Conservation (phyloP, 1,284 basidiomycete species). For the Ceratobasidium sp. region DNA sequence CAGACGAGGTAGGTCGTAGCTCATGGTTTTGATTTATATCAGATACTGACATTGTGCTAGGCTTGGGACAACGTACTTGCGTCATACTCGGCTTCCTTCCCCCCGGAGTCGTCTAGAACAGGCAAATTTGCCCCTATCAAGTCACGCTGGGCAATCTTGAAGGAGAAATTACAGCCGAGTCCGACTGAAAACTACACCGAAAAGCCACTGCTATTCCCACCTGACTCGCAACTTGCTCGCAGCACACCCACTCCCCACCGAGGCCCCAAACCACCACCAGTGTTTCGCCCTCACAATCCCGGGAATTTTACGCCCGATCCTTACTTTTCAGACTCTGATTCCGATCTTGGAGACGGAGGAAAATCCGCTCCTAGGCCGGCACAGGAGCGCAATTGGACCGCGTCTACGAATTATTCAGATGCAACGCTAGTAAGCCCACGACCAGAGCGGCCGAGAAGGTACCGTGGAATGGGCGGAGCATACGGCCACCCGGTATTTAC, state of each 20-base stretch:
- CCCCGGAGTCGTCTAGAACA: constrained; percentile 51
- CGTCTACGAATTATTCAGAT: constrained; percentile 27
- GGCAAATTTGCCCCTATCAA: constrained; percentile 57
- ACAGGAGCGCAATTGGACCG: constrained; percentile 18
- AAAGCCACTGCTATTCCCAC: constrained; percentile 38
- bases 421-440: constrained; percentile 18
- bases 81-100: constrained; percentile 61
- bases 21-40: neutral
- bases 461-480: neutral
- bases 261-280: constrained; percentile 3
- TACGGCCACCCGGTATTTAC: neutral
- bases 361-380: neutral
- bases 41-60: constrained; percentile 48
- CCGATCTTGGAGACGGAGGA: constrained; percentile 6
- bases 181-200: neutral
- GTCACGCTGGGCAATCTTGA: constrained; percentile 60
- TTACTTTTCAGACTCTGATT: constrained; percentile 22
- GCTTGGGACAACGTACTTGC: constrained; percentile 73
- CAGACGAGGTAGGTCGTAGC: constrained; percentile 61
- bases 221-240: constrained; percentile 31
- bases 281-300: constrained; percentile 11
- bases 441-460: neutral
- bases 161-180: constrained; percentile 44
- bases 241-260: neutral
- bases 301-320: constrained; percentile 9